Conservation (phyloP, 768 basidiomycete genomes). For the Amanita thiersii region DNA sequence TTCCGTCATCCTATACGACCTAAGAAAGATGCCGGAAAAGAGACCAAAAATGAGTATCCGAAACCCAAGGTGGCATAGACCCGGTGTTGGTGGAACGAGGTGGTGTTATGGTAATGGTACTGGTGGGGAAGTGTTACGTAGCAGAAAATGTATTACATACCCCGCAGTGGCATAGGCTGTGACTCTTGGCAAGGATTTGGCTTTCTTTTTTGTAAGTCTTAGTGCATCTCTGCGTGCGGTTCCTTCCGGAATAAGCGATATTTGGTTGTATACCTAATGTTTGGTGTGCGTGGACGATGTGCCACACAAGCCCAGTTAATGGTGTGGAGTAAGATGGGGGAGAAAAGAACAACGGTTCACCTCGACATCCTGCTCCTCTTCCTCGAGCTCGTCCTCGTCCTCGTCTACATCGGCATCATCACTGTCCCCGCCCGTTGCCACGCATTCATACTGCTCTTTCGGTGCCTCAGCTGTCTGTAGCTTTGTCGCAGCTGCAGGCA, state of each 20-base stretch:
- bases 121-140: too few relatives aligned
- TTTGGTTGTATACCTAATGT: conserved; percentile 82
- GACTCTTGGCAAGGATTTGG: conserved; percentile 85
- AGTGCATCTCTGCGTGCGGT: conserved; percentile 89
- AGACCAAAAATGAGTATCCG: conserved; percentile 1
- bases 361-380: conserved; percentile 54
- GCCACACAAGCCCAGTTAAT: conserved; percentile 1
- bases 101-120: too few relatives aligned
- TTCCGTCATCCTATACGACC: conserved; percentile 84
- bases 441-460: conserved; percentile 37
- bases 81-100: too few relatives aligned
- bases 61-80: conserved; percentile 3
- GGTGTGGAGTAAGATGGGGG: not conserved
- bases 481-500: conserved; percentile 22
- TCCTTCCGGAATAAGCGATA: conserved; percentile 89
- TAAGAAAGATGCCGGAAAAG: conserved; percentile 26
- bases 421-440: conserved; percentile 47
- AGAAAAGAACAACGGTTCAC: too few relatives aligned
- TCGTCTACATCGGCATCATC: conserved; percentile 68
- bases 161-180: conserved; percentile 93
- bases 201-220: conserved; percentile 88
- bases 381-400: conserved; percentile 49
- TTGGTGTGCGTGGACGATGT: too few relatives aligned
- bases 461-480: conserved; percentile 18
- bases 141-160: conserved; percentile 41